phyloP scores from a whole-genome alignment of 2,329 filamentous ascomycete species.

The Ophiostoma tasmaniense region DNA sequence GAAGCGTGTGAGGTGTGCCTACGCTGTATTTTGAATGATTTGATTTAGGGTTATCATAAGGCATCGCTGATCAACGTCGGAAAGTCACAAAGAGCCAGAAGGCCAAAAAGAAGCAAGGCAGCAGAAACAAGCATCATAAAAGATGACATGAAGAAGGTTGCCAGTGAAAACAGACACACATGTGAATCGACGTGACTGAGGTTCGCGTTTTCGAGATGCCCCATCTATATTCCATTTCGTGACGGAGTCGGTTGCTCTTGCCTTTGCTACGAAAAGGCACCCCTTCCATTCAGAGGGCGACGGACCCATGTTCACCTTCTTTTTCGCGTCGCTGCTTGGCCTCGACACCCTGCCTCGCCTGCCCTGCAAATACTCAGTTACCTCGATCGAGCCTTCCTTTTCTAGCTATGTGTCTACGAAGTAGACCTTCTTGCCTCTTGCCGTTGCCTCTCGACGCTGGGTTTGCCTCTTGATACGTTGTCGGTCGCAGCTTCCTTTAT shows the following conservation, averaged over 20 bases:
- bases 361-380: not conserved
- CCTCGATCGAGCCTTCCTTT: not conserved
- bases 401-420: not conserved
- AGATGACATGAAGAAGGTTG: not conserved
- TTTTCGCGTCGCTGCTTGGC: not conserved
- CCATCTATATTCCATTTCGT: not conserved
- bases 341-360: not conserved
- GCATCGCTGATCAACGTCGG: not conserved
- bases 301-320: not conserved
- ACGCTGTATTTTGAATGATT: too few relatives aligned
- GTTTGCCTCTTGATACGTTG: too few relatives aligned
- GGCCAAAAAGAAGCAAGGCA: not conserved
- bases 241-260: not conserved
- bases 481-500: not conserved
- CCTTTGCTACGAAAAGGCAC: not conserved
- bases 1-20: slow-evolving; percentile 15
- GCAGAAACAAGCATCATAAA: not conserved
- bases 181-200: not conserved
- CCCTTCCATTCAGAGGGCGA: not conserved
- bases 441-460: not conserved
- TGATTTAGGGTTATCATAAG: not conserved
- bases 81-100: too few relatives aligned
- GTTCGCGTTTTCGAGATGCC: not conserved
- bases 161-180: not conserved
- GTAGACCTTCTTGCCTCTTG: not conserved